A percentile compares a stretch with the other conserved stretches of the same genome.
Evolutionary conservation across 1,284 basidiomycete species (phyloP).

Genomic region (Ceraceosorus bombacis): DNA sequence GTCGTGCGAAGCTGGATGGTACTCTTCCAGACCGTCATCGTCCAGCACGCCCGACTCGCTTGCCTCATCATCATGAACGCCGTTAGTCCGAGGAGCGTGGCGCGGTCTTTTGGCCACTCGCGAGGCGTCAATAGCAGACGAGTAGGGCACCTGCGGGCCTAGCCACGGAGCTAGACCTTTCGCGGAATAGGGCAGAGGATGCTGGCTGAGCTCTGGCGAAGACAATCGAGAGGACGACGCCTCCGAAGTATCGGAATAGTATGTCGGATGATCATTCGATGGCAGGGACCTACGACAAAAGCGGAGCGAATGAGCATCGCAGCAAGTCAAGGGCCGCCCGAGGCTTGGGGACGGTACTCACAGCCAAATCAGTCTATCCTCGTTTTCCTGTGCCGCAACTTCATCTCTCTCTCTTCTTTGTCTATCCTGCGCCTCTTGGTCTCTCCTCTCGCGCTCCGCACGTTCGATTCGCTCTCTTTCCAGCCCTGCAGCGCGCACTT

Average conservation of each 20-base stretch:
- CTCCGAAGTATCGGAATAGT: slow-evolving; percentile 39
- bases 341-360: background rate
- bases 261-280: slow-evolving; percentile 35
- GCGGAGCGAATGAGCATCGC: background rate
- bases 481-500: no score
- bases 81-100: slow-evolving; percentile 1
- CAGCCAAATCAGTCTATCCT: slow-evolving; percentile 29
- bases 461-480: no score
- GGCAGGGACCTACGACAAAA: slow-evolving; percentile 17
- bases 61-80: slow-evolving; percentile 22
- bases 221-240: slow-evolving; percentile 14
- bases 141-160: no score
- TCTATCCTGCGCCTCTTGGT: no score
- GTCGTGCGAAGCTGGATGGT: no score
- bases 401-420: slow-evolving; percentile 17
- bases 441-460: no score
- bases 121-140: no score
- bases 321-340: background rate
- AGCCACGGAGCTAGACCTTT: background rate
- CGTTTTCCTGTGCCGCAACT: slow-evolving; percentile 30
- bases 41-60: slow-evolving; percentile 4
- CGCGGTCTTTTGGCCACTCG: no score
- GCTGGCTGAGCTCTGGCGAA: background rate
- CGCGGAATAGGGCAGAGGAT: background rate
- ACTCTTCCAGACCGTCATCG: no score